Base-by-base conservation (phyloP, 768 basidiomycete genomes). In the Omphalotus guepiniiformis region DNA sequence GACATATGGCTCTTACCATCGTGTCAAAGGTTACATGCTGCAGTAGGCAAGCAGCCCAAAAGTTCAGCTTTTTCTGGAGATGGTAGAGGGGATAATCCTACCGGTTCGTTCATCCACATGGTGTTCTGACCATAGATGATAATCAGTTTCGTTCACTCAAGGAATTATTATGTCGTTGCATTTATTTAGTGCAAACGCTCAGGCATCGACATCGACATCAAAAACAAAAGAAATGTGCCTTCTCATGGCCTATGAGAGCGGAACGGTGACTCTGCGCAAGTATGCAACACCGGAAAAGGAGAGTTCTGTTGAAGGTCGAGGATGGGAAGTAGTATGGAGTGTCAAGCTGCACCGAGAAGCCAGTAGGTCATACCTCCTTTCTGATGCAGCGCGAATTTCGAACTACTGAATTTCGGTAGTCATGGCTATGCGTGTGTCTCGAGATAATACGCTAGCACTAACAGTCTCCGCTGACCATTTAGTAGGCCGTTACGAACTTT, bases 91-190 rank as follows among this genome's bases (percentile, higher is more conserved):
- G 70, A 70, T 41, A 73, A 73, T 32, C 75, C 78, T 36, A 78
- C 82, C 18, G 87, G 88, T 80, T 39, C 3, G 57, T 52, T 18
- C 21, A 27, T 35, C 16, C 25, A 16, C 16, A n/a, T 30, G 40
- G 16, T 27, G 23, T 22, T n/a, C 22, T 27, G n/a, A 21, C 19
- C 21, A 19, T 11, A 16, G 11, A 39, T 37, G 19, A 37, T 48
- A 39, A 39, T 41, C 26, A 45, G 3, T 23, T 35, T 2, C 47
- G 42, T 36, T 22, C 19, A 21, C 35, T n/a, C n/a, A n/a, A 89
- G 93, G 93, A 1, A 85, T 94, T 41, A 82, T 96, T 56, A 99
- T 97, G 95, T 80, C 87, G 0, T 61, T 93, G 51, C 84, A 90
- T 57, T 68, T 96, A 1, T 82, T 79, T 43, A 63, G 67, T 32